phyloP scores from a whole-genome alignment of 1,139 yeast species.

The Wickerhamomyces sp. region DNA sequence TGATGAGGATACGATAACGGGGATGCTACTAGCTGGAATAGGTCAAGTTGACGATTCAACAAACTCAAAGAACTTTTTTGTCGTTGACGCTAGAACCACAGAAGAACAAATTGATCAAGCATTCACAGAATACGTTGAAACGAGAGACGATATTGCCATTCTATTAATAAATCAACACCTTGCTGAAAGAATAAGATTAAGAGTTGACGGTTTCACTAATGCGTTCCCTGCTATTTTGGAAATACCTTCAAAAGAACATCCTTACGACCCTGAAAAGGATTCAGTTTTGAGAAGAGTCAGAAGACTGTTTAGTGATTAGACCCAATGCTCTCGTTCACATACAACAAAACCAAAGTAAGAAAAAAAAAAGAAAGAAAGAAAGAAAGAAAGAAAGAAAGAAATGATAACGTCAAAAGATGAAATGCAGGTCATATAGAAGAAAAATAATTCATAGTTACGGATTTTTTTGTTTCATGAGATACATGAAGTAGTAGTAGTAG shows the following conservation, averaged over 20 bases:
- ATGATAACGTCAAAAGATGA: not conserved
- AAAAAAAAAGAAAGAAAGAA: no score
- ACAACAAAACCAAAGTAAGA: no score
- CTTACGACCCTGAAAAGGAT: constrained; percentile 97
- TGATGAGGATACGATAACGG: constrained; percentile 96
- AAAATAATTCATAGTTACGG: not conserved
- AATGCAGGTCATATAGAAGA: constrained; percentile 5
- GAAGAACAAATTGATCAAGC: constrained; percentile 71
- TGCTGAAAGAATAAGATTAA: constrained; percentile 83
- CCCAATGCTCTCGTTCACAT: no score
- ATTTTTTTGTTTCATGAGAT: not conserved
- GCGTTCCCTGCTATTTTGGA: constrained; percentile 97
- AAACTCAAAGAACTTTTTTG: constrained; percentile 71
- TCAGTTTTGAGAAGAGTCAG: constrained; percentile 91
- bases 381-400: no score
- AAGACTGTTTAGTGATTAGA: constrained; percentile 85
- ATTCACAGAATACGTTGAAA: constrained; percentile 68
- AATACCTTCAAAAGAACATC: constrained; percentile 97
- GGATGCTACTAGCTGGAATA: constrained; percentile 90
- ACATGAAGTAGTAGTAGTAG: no score
- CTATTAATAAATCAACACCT: constrained; percentile 89
- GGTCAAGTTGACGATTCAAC: constrained; percentile 71
- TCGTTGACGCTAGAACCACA: constrained; percentile 77
- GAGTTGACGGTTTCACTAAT: constrained; percentile 77
- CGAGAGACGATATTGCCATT: constrained; percentile 88